Conservation (phyloP, 257 asterid genomes). For the Coffea eugenioides region DNA sequence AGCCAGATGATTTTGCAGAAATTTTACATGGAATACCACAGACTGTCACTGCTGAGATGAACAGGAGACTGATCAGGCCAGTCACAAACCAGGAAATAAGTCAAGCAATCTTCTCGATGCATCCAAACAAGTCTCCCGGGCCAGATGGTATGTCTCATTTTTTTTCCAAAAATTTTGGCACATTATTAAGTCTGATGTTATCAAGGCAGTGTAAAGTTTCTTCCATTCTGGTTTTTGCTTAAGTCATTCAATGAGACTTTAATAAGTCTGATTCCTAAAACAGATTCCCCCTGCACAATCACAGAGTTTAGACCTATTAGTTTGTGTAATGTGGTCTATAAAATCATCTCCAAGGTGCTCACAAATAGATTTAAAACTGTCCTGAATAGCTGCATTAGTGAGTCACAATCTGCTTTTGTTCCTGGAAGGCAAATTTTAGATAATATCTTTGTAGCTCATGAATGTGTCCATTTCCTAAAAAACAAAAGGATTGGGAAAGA, state of each 20-base stretch:
- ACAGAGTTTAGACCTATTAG: not conserved
- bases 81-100: not conserved
- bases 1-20: not conserved
- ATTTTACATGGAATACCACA: not conserved
- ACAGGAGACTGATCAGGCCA: no score
- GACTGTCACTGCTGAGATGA: not conserved
- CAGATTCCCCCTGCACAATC: not conserved
- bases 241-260: not conserved
- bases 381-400: not conserved
- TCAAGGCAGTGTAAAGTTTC: not conserved
- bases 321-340: not conserved
- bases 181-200: not conserved
- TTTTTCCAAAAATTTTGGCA: not conserved
- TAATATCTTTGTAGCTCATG: not conserved
- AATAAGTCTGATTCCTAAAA: not conserved
- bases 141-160: not conserved
- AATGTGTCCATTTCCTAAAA: not conserved
- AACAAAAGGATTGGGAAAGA: not conserved
- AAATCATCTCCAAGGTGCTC: not conserved
- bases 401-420: not conserved
- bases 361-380: not conserved
- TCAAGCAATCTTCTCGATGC: not conserved
- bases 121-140: not conserved
- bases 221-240: not conserved
- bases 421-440: not conserved